Base-by-base conservation (phyloP, 2,329 filamentous ascomycete species). In the Coniochaeta pulveracea region DNA sequence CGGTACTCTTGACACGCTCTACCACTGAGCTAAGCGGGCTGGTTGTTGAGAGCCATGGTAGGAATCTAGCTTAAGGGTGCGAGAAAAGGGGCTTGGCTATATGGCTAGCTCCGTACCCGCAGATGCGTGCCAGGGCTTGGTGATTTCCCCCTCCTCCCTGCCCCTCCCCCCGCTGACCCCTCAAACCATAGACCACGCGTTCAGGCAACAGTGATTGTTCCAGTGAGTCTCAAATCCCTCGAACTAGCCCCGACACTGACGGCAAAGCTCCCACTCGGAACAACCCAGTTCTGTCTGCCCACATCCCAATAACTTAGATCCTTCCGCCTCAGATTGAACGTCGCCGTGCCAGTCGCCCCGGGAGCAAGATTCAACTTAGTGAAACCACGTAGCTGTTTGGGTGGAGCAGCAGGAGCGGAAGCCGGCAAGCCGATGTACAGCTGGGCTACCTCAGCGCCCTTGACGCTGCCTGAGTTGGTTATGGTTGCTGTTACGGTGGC, bases 231-330 rank as follows among this genome's bases (percentile, higher is more conserved):
- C 24, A 66, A 47, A 43, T 68, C 63, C 24, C 63, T 48, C 35
- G 63, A 66, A 38, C 63, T 67, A 3, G 63, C 53, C 2, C 63
- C 64, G 1, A 68, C 57, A 8, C 42, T 49, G 19, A 68, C 47
- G 0, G 41, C 53, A 43, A 66, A 66, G 10, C 44, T 51, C 0
- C 64, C 64, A 11, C 46, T 44, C 5, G 69, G 66, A 28, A 72
- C 49, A 4, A 64, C 45, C 80, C 80, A 85, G 34, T 76, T 64
- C 54, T 81, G 72, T 24, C 50, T 43, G 0, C 54, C 52, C 0
- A 64, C 55, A 48, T 80, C 70, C 77, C 77, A 82, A 36, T 76
- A 68, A 43, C 72, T 77, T 24, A 83, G 40, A 48, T 82, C 78
- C 33, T 72, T 65, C 25, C 72, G 60, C 22, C 62, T 66, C 19